Base-by-base conservation (phyloP, 768 basidiomycete species). In the Russula lepida region DNA sequence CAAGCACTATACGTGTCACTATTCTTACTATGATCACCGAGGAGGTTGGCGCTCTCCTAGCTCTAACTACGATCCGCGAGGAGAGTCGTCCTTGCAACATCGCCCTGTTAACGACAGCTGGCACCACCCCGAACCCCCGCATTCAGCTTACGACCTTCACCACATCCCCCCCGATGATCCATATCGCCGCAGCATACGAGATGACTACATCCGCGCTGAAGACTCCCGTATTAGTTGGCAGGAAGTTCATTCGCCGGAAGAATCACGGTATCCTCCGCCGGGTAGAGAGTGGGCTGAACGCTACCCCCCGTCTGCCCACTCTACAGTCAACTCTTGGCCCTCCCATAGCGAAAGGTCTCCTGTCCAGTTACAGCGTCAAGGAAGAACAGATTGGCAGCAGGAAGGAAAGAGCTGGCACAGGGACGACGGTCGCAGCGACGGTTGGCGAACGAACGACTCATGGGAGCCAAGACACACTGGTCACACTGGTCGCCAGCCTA, bases 1-100 rank as follows among this genome's bases (percentile, higher is more conserved):
- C 68, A 80, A 84, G 63, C 71, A 77, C 59, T 84, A 82, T 71
- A 71, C 82, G 65, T 79, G 79, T 60, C 76, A 75, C 65, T 77
- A 77, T 66, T 57, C 69, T 61, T 54, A 64, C 58, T 68, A 67
- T 60, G 73, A 72, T 52, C 69, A 78, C 48, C 81, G 84, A 67
- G 75, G 70, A 63, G 74, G 73, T 71, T 78, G 76, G 71, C 67
- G 46, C 4, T 62, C 66, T 35, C 56, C 78, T 65, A 76, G 78
- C 62, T 64, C 71, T 30, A 68, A 75, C 21, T 81, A 79, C 68
- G 78, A 77, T 63, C 71, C 73, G 64, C 79, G 70, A 69, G 78
- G 81, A 68, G 84, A 84, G 55, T 72, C 76, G 12, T 74, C 80
- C 56, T 74, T 80, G 19, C 81, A 83, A 66, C 78, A 81, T 68